These are phyloP conservation scores for Sicyos baderoa DNA, from an alignment of 306 rosid genomes.

Conservation along the genomic window DNA sequence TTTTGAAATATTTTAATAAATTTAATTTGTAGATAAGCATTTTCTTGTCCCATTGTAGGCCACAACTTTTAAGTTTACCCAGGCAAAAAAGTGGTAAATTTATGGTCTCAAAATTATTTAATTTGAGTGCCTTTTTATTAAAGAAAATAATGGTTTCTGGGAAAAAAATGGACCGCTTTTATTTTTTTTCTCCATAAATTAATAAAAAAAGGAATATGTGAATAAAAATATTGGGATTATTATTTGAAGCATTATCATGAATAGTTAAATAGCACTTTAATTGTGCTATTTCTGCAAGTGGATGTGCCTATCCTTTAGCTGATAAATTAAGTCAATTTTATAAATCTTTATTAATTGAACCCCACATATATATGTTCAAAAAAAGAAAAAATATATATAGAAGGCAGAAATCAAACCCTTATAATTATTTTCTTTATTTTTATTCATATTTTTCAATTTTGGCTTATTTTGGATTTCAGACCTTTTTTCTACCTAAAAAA, in stretches of 20 bases:
- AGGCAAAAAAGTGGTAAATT: constrained; percentile 12
- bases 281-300: constrained; percentile 11
- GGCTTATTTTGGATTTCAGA: not conserved
- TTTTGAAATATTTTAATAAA: not conserved
- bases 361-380: not conserved
- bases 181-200: not conserved
- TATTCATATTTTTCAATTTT: not conserved
- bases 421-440: not conserved
- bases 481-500: not conserved
- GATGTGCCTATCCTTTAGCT: constrained; percentile 15
- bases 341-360: constrained; percentile 12
- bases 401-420: not conserved
- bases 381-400: not conserved
- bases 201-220: not conserved
- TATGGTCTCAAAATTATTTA: constrained; percentile 4
- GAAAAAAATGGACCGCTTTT: not conserved
- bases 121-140: not conserved
- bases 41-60: constrained; percentile 6
- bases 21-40: not conserved
- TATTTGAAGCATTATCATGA: constrained; percentile 20
- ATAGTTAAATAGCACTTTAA: constrained; percentile 8
- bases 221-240: not conserved
- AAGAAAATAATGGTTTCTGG: no score
- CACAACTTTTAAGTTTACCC: constrained; percentile 9
- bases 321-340: constrained; percentile 12